Evolutionary conservation across 1,284 basidiomycete species (phyloP), one percentile per base, ranked within the genome.

Genomic region (Cystobasidium slooffiae): DNA sequence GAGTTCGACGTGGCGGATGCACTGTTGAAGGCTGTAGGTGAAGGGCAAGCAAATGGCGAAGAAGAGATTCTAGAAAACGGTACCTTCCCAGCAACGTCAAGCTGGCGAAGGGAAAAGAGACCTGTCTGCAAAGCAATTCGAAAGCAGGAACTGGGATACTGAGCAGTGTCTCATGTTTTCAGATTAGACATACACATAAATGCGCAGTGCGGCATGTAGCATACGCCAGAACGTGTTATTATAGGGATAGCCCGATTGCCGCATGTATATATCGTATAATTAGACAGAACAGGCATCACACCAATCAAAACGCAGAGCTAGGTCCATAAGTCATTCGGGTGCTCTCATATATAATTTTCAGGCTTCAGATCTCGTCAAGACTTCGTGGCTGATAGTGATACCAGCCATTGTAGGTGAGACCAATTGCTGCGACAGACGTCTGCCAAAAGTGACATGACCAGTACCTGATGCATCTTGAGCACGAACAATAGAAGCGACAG

Each of bases 41-140:
- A 76, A 77, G 16, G 51, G 59, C 6, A 64, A 59, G 4, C 41
- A 75, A 12, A 69, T 68, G 24, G 43, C 44, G 65, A 77, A 73
- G 20, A 72, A 75, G 51, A 73, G 72, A 56, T 72, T 74, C 46
- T 74, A 75, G 72, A 62, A 24, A 65, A 78, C 75, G 74, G 72
- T 5, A 51, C 55, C 14, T 74, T 74, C 56, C 65, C 65, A 24
- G 72, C 56, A 5, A 68, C 65, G 10, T 51, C 72, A 44, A n/a
- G 22, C 37, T 74, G 72, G 72, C 53, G 72, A 20, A 49, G 72
- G 51, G 72, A 74, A 22, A 44, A 51, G 44, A 49, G 72, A 24
- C 55, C 64, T 12, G n/a, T n/a, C 12, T 49, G 64, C 24, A 74
- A 74, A 62, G 56, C 46, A n/a, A 58, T 46, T n/a, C 47, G 72